Evolutionary conservation across 225 moss, liverwort and hornwort genomes (phyloP), one percentile per base, ranked within the genome.

Genomic region (Bryum argenteum): DNA sequence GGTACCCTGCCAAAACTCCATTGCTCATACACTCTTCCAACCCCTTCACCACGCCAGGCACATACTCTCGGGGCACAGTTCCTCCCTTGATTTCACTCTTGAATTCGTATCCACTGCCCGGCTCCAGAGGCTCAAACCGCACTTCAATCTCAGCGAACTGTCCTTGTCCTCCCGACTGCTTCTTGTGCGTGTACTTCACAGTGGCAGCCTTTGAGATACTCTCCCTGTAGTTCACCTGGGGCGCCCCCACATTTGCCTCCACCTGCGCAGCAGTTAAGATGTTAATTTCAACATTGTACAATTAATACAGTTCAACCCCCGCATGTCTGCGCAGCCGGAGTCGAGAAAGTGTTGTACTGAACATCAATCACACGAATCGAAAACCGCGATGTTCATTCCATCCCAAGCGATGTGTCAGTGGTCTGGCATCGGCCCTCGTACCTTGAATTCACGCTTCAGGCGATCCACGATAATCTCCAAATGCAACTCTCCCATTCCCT

Each of bases 41-140:
- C 5, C 97, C 97, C 82, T 98, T 98, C 65, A 92, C 90, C 10
- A 98, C 97, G 84, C 97, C 97, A 15, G 97, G 97, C 17, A 98
- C 86, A 57, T 98, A 98, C 75, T 98, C 97, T 59, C 83, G 88
- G 14, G 97, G 97, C 58, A 98, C 97, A 40, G 90, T 75, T 15
- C 97, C 97, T 55, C 97, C 97, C 85, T 98, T 98, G 45, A 98
- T 98, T 72, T 98, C 97, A 71, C 97, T 98, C 92, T 94, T 98
- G 76, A 98, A 98, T 52, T 98, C 90, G 19, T 98, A 98, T 8
- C 97, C 94, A 65, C 81, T 63, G 20, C 94, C 97, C 10, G 94
- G 26, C 21, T 91, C 94, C 44, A 94, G 61, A 3, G 97, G 97
- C 69, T 98, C 97, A 80, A 94, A 98, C 15, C 89, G 91, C n/a